A percentile compares a stretch with the other conserved stretches of the same genome.
These are phyloP conservation scores for Saturnispora galanensis DNA, from an alignment of 805 yeast genomes.

Conservation along the genomic window DNA sequence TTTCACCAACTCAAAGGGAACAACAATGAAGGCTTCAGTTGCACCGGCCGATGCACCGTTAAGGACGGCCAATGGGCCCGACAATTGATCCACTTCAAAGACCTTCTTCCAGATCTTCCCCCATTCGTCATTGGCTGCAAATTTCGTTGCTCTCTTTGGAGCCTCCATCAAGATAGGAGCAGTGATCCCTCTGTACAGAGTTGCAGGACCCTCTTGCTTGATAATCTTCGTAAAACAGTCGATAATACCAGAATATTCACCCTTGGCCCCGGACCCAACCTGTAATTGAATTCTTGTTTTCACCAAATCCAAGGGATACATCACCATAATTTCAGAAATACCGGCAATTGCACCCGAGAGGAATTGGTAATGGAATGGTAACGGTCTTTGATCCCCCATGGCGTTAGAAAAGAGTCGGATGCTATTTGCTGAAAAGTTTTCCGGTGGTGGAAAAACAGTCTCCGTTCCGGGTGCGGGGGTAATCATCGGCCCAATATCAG, in stretches of 20 bases:
- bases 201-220: slow-evolving; percentile 71
- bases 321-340: slow-evolving; percentile 85
- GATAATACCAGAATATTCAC: slow-evolving; percentile 72
- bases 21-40: slow-evolving; percentile 91
- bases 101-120: slow-evolving; percentile 66
- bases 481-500: too few species aligned
- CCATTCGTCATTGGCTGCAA: slow-evolving; percentile 97
- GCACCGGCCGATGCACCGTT: slow-evolving; percentile 99
- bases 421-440: background rate
- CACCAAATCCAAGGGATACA: slow-evolving; percentile 96
- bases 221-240: slow-evolving; percentile 80
- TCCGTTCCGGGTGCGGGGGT: too few species aligned
- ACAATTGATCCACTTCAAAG: slow-evolving; percentile 63
- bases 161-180: slow-evolving; percentile 99
- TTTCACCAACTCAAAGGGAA: slow-evolving; percentile 93
- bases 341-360: slow-evolving; percentile 92
- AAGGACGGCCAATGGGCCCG: slow-evolving; percentile 74
- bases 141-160: slow-evolving; percentile 97
- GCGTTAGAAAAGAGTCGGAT: background rate
- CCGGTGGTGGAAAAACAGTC: too few species aligned
- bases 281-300: slow-evolving; percentile 93
- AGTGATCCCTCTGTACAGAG: slow-evolving; percentile 85
- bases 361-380: slow-evolving; percentile 90
- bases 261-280: slow-evolving; percentile 41
- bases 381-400: slow-evolving; percentile 28